Percentiles rank a stretch among this genome's conserved stretches.
These are phyloP conservation scores for Asclepias syriaca DNA, from an alignment of 257 asterid species.

Conservation along the genomic window DNA sequence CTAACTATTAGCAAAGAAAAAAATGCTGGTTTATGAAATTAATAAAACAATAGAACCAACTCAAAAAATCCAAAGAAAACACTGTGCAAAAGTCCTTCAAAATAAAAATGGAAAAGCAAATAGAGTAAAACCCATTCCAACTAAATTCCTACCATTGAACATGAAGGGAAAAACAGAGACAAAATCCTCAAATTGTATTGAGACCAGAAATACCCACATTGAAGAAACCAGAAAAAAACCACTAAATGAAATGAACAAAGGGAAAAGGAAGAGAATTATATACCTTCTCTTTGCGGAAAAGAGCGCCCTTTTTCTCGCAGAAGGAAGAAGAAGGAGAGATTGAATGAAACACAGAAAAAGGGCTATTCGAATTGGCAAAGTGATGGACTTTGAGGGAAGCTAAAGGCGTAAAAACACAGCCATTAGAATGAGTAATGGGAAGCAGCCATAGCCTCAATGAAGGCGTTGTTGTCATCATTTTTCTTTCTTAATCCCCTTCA, in stretches of 20 bases:
- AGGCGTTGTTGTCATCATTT: slow-evolving; percentile 5
- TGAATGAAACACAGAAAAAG: background rate
- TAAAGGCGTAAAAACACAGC: background rate
- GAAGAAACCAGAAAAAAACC: background rate
- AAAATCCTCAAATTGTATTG: too few relatives aligned
- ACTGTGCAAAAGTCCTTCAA: background rate
- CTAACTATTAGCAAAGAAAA: background rate
- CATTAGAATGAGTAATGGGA: background rate
- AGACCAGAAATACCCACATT: background rate
- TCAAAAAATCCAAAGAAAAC: background rate
- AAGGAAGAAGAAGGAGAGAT: slow-evolving; percentile 9
- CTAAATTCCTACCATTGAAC: background rate
- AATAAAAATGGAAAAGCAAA: background rate
- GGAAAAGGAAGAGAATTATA: background rate
- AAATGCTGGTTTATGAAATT: background rate
- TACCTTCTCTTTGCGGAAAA: slow-evolving; percentile 4
- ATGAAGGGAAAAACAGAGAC: background rate
- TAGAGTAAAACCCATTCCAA: background rate
- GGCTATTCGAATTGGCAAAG: background rate
- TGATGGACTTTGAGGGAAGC: slow-evolving; percentile 1
- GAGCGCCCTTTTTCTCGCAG: background rate
- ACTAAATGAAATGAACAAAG: background rate
- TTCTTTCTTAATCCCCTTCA: background rate
- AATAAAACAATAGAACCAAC: background rate
- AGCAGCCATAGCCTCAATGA: slow-evolving; percentile 7